Evolutionary conservation across 176 grass and related monocot genomes (phyloP).

Genomic region (Bonia amplexicaulis): DNA sequence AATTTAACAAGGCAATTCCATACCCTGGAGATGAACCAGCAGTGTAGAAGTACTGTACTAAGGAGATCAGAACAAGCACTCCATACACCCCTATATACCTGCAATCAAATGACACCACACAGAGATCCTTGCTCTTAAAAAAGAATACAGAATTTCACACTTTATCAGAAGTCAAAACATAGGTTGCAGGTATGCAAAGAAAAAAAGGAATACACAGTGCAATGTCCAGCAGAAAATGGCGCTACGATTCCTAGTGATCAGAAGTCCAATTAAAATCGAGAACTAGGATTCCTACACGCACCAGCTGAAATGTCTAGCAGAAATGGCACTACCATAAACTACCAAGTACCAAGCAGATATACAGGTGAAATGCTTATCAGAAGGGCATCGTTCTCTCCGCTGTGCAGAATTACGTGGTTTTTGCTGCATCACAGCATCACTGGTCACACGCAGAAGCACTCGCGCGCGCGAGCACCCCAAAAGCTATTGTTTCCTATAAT

Average conservation of each 20-base stretch:
- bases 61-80: conserved; percentile 51
- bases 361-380: background rate
- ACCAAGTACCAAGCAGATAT: background rate
- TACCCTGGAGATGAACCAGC: conserved; percentile 84
- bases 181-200: background rate
- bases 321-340: background rate
- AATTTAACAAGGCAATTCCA: conserved; percentile 5
- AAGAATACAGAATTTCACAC: background rate
- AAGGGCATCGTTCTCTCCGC: background rate
- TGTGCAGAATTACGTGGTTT: background rate
- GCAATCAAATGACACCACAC: conserved; percentile 23
- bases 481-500: background rate
- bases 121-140: background rate
- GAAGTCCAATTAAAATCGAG: background rate
- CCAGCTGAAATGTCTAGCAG: background rate
- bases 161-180: background rate
- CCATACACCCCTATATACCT: conserved; percentile 74
- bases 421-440: background rate
- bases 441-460: background rate
- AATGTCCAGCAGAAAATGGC: background rate
- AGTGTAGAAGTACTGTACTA: conserved; percentile 77
- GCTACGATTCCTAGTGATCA: background rate
- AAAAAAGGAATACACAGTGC: background rate
- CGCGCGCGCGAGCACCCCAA: background rate
- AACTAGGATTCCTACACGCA: background rate